A percentile compares a stretch with the other conserved stretches of the same genome.
Conservation (phyloP, 164 flowering plant species). For the Hamamelis virginiana region DNA sequence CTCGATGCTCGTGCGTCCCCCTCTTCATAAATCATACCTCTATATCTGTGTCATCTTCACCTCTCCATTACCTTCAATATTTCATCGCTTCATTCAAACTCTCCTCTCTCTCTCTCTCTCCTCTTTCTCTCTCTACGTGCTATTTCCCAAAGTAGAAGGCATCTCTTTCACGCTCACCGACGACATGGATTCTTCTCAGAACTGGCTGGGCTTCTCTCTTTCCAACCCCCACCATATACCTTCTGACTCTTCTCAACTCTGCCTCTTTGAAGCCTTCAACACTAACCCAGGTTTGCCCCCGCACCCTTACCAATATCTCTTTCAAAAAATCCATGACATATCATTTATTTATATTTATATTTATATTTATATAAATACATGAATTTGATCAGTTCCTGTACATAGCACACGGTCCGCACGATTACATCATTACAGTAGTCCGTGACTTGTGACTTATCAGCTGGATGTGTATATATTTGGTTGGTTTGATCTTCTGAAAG, state of each 20-base stretch:
- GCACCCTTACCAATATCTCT: too few relatives aligned
- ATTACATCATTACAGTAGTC: too few relatives aligned
- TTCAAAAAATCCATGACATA: too few relatives aligned
- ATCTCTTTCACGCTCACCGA: constrained; percentile 22
- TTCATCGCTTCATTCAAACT: too few relatives aligned
- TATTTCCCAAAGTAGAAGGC: constrained; percentile 30
- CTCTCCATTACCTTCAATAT: neutral
- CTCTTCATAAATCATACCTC: constrained; percentile 12
- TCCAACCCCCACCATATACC: constrained; percentile 28
- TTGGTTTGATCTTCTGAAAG: too few relatives aligned
- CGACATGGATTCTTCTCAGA: constrained; percentile 33
- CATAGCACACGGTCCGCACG: too few relatives aligned
- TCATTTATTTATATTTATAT: too few relatives aligned
- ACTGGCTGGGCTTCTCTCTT: constrained; percentile 62
- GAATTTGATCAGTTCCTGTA: too few relatives aligned
- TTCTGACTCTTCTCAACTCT: constrained; percentile 25
- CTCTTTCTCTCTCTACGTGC: constrained; percentile 2
- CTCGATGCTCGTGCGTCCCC: neutral
- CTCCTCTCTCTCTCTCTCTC: neutral
- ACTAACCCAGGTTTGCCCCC: neutral
- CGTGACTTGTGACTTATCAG: too few relatives aligned
- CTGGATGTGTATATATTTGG: too few relatives aligned
- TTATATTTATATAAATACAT: too few relatives aligned
- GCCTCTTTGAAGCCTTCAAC: constrained; percentile 42
- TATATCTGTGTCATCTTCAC: constrained; percentile 28